Base-by-base conservation (phyloP, 2,329 filamentous ascomycete species). In the Trichoderma sp. region DNA sequence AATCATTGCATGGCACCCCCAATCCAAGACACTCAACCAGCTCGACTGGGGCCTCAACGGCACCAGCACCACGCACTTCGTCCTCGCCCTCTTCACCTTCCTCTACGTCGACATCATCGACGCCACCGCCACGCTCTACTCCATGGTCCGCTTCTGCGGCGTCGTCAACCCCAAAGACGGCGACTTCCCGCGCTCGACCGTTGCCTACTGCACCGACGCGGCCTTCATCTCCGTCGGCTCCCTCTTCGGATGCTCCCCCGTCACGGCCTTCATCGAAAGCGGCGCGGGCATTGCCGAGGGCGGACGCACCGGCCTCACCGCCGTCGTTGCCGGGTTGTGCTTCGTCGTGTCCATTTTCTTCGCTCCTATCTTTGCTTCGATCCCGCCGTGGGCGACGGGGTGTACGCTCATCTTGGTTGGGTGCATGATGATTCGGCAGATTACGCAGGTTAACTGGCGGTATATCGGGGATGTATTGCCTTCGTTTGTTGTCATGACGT, bases 131-230 rank as follows among this genome's bases (percentile, higher is more conserved):
- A 93, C 90, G 0, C 80, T 93, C 42, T 93, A 92, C 79, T 91
- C 90, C n/a, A 93, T 93, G 90, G 91, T 90, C 1, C 88, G 89
- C 25, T 92, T 92, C 79, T 89, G 87, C 70, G 87, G 88, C 32
- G 85, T 86, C 53, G 87, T 91, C 71, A 84, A 89, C 74, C 78
- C 84, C 71, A 83, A 86, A 54, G 87, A 90, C 2, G 88, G 89
- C n/a, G 92, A 96, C 76, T 97, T 97, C 70, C 92, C 94, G 63
- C 89, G 92, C 48, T 94, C 91, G 2, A 92, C 93, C 1, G 80
- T 94, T 35, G 93, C 93, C 1, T 93, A 92, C 77, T 90, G 86
- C 72, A 87, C 86, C 4, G 90, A 93, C 71, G 90, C 90, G 1
- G 78, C 89, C 15, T 89, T 88, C 69, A 92, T 93, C 70, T 90